Conservation (phyloP, 2,329 filamentous ascomycete species). For the Onygenales sp. region DNA sequence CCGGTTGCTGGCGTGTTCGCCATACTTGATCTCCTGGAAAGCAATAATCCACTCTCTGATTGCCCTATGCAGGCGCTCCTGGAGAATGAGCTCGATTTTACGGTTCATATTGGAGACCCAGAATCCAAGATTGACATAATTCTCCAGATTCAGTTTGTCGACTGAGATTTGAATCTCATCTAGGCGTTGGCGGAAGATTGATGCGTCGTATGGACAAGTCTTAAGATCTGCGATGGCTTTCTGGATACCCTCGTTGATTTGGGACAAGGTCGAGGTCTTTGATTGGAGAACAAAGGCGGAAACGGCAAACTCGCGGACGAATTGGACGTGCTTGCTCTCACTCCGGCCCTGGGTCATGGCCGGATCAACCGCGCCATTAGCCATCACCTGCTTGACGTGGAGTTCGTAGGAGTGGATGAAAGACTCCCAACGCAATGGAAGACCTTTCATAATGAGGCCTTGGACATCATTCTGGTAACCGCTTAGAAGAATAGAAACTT, state of each 20-base stretch:
- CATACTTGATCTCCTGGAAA: slow-evolving; percentile 55
- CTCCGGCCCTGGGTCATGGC: slow-evolving; percentile 46
- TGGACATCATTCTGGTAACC: slow-evolving; percentile 91
- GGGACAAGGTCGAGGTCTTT: slow-evolving; percentile 70
- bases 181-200: slow-evolving; percentile 70
- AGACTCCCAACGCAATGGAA: slow-evolving; percentile 91
- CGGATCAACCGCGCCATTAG: slow-evolving; percentile 52
- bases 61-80: slow-evolving; percentile 73
- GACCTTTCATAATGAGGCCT: slow-evolving; percentile 69
- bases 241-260: slow-evolving; percentile 72
- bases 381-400: slow-evolving; percentile 58
- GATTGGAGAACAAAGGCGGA: slow-evolving; percentile 79
- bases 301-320: slow-evolving; percentile 84
- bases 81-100: slow-evolving; percentile 70
- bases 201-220: slow-evolving; percentile 69
- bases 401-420: slow-evolving; percentile 96
- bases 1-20: slow-evolving; percentile 12
- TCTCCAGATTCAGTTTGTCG: slow-evolving; percentile 92
- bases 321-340: slow-evolving; percentile 92
- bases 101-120: slow-evolving; percentile 86
- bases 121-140: slow-evolving; percentile 82
- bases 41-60: slow-evolving; percentile 79
- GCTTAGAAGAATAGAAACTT: slow-evolving; percentile 77
- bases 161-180: slow-evolving; percentile 84
- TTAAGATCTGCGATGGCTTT: slow-evolving; percentile 75